phyloP scores from a whole-genome alignment of 805 yeast genomes.

The Yamadazyma kitorensis region DNA sequence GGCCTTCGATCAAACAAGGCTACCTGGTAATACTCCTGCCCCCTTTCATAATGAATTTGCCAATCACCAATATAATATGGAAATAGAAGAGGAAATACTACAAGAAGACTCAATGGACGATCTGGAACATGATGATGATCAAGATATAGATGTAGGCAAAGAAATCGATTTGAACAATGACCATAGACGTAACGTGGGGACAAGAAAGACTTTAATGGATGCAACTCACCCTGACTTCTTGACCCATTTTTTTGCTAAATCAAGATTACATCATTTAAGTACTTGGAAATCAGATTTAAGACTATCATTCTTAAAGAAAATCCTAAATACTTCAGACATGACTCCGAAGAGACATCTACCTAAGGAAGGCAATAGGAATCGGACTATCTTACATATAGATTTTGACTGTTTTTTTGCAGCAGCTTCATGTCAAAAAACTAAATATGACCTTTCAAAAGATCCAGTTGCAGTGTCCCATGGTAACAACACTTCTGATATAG shows the following conservation, averaged over 20 bases:
- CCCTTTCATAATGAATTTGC: conserved; percentile 1
- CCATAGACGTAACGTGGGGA: too few relatives aligned
- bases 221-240: conserved; percentile 80
- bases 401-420: conserved; percentile 94
- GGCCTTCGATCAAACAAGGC: conserved; percentile 53
- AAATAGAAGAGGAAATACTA: conserved; percentile 2
- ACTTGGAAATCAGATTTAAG: conserved; percentile 79
- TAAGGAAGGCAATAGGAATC: conserved; percentile 11
- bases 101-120: conserved; percentile 6
- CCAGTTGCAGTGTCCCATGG: conserved; percentile 68
- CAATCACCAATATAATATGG: conserved; percentile 7
- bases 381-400: conserved; percentile 72
- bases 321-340: conserved; percentile 29
- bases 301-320: conserved; percentile 52
- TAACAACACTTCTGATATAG: conserved; percentile 67
- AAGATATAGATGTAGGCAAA: background rate
- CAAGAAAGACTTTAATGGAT: conserved; percentile 30
- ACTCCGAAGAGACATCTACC: too few relatives aligned
- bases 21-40: conserved; percentile 16
- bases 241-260: conserved; percentile 66
- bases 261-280: conserved; percentile 85
- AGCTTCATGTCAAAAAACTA: conserved; percentile 63
- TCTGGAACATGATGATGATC: conserved; percentile 1
- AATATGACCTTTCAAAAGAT: conserved; percentile 46
- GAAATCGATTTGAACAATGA: conserved; percentile 3